phyloP scores from a whole-genome alignment of 1,139 yeast species.

The Trichomonascaceae sp. region DNA sequence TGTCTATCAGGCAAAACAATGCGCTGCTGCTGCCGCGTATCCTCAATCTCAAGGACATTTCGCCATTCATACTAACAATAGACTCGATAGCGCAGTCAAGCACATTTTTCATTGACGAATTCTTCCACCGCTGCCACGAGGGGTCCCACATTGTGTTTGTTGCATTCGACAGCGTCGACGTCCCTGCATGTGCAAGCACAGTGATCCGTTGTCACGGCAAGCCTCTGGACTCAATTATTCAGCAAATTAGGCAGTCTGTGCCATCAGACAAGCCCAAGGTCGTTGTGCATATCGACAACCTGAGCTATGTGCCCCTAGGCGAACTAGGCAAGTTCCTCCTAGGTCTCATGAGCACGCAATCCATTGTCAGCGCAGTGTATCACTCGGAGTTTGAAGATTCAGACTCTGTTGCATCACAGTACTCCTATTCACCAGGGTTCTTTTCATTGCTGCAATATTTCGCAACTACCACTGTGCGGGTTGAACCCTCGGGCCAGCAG shows the following conservation, averaged over 20 bases:
- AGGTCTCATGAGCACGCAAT: constrained; percentile 39
- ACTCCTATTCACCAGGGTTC: constrained; percentile 36
- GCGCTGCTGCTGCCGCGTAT: constrained; percentile 33
- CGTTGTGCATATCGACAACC: too few species aligned
- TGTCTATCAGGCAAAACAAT: constrained; percentile 14
- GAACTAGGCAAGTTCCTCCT: constrained; percentile 42
- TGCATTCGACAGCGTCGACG: constrained; percentile 14
- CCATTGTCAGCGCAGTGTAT: constrained; percentile 44
- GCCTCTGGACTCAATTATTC: constrained; percentile 14
- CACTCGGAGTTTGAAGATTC: constrained; percentile 27
- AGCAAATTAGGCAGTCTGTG: constrained; percentile 7
- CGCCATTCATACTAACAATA: constrained; percentile 56
- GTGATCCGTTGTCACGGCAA: constrained; percentile 36
- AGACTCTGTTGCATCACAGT: constrained; percentile 1
- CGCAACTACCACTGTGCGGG: constrained; percentile 58
- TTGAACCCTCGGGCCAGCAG: too few species aligned
- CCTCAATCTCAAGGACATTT: constrained; percentile 51
- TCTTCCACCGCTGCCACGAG: constrained; percentile 30
- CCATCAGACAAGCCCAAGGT: constrained; percentile 9
- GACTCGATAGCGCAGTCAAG: constrained; percentile 68
- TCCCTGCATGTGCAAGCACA: constrained; percentile 37
- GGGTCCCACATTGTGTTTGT: constrained; percentile 8
- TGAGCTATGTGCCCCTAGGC: constrained; percentile 42
- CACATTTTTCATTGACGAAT: constrained; percentile 40
- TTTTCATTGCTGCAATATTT: constrained; percentile 43